These are phyloP conservation scores for Canavalia ensiformis DNA, from an alignment of 306 rosid genomes.

Conservation along the genomic window DNA sequence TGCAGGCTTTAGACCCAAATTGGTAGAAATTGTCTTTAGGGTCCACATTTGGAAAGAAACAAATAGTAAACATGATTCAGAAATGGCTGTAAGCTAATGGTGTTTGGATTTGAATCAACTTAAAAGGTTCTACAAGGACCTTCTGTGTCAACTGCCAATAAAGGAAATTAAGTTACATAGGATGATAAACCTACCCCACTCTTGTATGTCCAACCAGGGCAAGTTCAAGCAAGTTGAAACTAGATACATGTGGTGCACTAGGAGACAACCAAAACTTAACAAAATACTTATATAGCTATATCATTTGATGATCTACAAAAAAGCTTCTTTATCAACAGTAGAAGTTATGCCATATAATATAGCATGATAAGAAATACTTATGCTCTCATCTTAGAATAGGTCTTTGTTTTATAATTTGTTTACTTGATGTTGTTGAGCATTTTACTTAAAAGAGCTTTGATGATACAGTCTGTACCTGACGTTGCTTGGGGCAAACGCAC, in stretches of 20 bases:
- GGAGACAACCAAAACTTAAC: conserved; percentile 17
- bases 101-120: not conserved
- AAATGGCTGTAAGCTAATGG: not conserved
- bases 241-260: not conserved
- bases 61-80: not conserved
- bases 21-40: not conserved
- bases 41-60: not conserved
- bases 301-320: conserved; percentile 12
- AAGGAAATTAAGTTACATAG: not conserved
- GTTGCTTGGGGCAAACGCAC: conserved; percentile 93
- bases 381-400: conserved; percentile 24
- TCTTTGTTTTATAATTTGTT: conserved; percentile 18
- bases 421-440: conserved; percentile 33
- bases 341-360: not conserved
- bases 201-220: not conserved
- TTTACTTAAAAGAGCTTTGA: conserved; percentile 40
- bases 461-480: conserved; percentile 75
- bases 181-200: not conserved
- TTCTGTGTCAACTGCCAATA: not conserved
- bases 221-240: not conserved
- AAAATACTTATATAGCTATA: conserved; percentile 8
- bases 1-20: not conserved
- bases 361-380: not conserved
- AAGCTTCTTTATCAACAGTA: conserved; percentile 16
- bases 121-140: not conserved